These are phyloP conservation scores for Coffea eugenioides DNA, from an alignment of 257 asterid genomes.

Conservation along the genomic window DNA sequence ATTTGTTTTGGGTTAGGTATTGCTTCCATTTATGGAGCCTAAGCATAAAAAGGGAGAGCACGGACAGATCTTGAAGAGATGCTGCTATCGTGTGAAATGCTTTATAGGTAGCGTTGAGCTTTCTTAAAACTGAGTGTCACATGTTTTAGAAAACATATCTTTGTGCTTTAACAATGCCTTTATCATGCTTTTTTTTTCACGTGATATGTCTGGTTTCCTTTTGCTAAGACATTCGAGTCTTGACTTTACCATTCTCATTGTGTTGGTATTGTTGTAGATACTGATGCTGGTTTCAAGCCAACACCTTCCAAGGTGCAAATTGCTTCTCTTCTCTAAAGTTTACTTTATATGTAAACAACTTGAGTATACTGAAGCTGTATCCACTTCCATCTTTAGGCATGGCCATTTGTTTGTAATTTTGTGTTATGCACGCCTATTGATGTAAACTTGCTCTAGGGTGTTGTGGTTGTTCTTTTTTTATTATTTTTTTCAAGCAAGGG, in stretches of 20 bases:
- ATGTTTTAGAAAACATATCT: background rate
- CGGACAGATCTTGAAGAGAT: slow-evolving; percentile 46
- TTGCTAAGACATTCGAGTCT: background rate
- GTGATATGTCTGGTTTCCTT: background rate
- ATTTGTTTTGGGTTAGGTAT: slow-evolving; percentile 37
- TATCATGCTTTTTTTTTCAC: background rate
- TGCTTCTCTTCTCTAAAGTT: background rate
- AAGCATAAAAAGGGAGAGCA: slow-evolving; percentile 41
- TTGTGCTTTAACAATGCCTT: background rate
- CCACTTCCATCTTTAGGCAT: background rate
- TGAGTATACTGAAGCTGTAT: background rate
- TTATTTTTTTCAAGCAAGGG: too few species aligned
- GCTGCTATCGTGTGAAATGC: slow-evolving; percentile 66
- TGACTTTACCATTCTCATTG: background rate
- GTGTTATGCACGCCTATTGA: background rate
- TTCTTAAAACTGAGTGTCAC: background rate
- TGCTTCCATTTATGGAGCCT: slow-evolving; percentile 84
- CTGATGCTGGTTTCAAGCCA: slow-evolving; percentile 78
- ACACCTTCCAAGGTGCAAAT: slow-evolving; percentile 64
- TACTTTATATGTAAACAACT: background rate
- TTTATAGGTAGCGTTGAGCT: slow-evolving; percentile 45
- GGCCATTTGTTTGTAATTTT: background rate
- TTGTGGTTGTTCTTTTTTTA: too few species aligned
- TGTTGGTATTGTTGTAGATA: slow-evolving; percentile 43
- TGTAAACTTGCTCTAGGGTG: background rate